These are phyloP conservation scores for Alternaria brassicicola DNA, from an alignment of 2,329 filamentous ascomycete genomes.

Conservation along the genomic window DNA sequence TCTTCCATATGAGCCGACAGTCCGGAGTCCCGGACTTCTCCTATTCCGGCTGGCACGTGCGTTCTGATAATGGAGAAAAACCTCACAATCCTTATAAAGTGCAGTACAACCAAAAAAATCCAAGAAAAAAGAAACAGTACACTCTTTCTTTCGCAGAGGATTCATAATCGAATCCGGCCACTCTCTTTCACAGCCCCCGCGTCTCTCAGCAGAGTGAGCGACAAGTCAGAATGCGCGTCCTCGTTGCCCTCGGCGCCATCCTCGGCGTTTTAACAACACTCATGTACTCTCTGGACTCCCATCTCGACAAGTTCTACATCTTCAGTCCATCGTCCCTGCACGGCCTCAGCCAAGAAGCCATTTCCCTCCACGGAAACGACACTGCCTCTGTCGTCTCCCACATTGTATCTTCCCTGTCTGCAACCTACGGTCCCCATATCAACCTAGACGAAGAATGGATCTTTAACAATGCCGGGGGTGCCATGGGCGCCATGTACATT, in stretches of 20 bases:
- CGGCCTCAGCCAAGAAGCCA: constrained; percentile 68
- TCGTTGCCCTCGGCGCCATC: constrained; percentile 29
- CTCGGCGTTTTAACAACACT: constrained; percentile 31
- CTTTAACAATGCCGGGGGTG: constrained; percentile 89
- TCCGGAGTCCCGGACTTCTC: constrained; percentile 11
- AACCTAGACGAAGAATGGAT: constrained; percentile 82
- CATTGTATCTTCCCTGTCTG: constrained; percentile 71
- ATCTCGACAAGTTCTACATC: constrained; percentile 66
- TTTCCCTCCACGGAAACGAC: constrained; percentile 74
- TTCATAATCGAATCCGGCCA: neutral
- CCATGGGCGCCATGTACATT: constrained; percentile 91
- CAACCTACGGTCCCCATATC: constrained; percentile 54
- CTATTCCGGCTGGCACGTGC: constrained; percentile 15
- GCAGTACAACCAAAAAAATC: neutral
- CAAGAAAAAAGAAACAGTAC: neutral
- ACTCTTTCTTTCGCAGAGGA: neutral
- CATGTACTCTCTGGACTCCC: constrained; percentile 38
- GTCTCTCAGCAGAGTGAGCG: neutral
- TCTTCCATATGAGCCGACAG: constrained; percentile 1
- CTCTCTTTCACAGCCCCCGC: neutral
- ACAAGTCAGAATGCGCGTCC: constrained; percentile 17
- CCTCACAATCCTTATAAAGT: neutral
- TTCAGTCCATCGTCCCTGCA: constrained; percentile 73
- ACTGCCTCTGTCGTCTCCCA: constrained; percentile 70
- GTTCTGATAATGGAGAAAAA: neutral